Conservation (phyloP, 352 stramenopile species). For the Phytophthora rubi region DNA sequence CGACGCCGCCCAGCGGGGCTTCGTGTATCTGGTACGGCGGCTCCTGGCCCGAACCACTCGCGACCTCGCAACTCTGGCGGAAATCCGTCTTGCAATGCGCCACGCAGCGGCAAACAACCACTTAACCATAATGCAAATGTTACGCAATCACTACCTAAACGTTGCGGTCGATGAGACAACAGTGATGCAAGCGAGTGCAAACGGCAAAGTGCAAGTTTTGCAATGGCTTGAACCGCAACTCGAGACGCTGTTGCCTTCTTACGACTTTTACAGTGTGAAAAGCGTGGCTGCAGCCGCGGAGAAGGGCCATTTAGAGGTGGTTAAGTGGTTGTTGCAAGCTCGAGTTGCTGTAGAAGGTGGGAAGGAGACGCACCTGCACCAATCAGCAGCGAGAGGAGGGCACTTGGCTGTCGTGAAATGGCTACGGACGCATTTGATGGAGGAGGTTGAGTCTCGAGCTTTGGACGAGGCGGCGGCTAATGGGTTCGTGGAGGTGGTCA, state of each 20-base stretch:
- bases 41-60: slow-evolving; percentile 8
- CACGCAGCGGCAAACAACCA: slow-evolving; percentile 19
- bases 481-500: slow-evolving; percentile 33
- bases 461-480: slow-evolving; percentile 33
- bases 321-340: slow-evolving; percentile 36
- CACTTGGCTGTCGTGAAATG: slow-evolving; percentile 36
- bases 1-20: slow-evolving; percentile 19
- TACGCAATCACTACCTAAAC: slow-evolving; percentile 13
- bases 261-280: slow-evolving; percentile 23
- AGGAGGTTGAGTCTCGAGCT: slow-evolving; percentile 19
- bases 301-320: slow-evolving; percentile 34
- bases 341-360: background rate
- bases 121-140: slow-evolving; percentile 24
- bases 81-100: slow-evolving; percentile 30
- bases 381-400: slow-evolving; percentile 33
- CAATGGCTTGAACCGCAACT: slow-evolving; percentile 24
- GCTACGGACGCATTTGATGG: slow-evolving; percentile 27
- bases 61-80: slow-evolving; percentile 17
- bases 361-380: slow-evolving; percentile 25
- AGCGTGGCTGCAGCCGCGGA: slow-evolving; percentile 19
- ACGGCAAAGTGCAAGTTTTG: slow-evolving; percentile 30
- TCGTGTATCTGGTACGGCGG: slow-evolving; percentile 23
- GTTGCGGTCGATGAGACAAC: slow-evolving; percentile 15
- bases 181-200: slow-evolving; percentile 22
- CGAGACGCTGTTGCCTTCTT: slow-evolving; percentile 8